These are phyloP conservation scores for Nicotiana attenuata DNA, from an alignment of 257 asterid genomes.

Conservation along the genomic window DNA sequence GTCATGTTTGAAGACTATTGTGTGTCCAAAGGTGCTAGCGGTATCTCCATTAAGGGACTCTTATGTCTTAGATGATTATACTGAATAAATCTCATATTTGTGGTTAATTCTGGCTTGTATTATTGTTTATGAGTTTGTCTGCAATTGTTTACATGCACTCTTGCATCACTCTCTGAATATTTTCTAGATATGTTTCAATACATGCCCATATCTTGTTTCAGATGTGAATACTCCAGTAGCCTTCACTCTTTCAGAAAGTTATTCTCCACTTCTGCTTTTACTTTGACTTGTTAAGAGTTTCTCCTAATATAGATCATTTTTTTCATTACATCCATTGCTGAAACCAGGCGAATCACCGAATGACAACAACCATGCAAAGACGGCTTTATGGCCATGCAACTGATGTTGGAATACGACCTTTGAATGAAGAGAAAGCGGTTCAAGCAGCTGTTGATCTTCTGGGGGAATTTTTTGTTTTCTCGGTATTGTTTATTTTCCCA, in stretches of 20 bases:
- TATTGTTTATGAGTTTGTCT: background rate
- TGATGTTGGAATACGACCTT: constrained; percentile 86
- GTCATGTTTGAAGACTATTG: background rate
- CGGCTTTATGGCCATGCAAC: constrained; percentile 90
- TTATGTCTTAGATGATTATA: background rate
- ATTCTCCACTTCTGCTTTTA: background rate
- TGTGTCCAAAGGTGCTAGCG: background rate
- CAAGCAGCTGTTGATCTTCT: constrained; percentile 90
- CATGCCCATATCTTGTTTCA: background rate
- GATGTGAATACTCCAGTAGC: background rate
- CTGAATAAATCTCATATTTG: background rate
- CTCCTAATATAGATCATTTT: background rate
- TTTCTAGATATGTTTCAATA: background rate
- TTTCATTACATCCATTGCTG: constrained; percentile 10
- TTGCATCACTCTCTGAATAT: background rate
- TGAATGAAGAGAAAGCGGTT: constrained; percentile 95
- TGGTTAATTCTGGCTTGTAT: background rate
- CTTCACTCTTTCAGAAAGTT: background rate
- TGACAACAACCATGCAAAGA: constrained; percentile 91
- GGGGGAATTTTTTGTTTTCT: constrained; percentile 80
- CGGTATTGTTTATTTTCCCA: constrained; percentile 41
- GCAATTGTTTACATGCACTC: background rate
- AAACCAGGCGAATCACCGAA: constrained; percentile 74
- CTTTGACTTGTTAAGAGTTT: background rate
- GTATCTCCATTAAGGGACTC: background rate